Evolutionary conservation across 2,329 filamentous ascomycete species (phyloP).

Genomic region (Cercospora zeae-maydis): DNA sequence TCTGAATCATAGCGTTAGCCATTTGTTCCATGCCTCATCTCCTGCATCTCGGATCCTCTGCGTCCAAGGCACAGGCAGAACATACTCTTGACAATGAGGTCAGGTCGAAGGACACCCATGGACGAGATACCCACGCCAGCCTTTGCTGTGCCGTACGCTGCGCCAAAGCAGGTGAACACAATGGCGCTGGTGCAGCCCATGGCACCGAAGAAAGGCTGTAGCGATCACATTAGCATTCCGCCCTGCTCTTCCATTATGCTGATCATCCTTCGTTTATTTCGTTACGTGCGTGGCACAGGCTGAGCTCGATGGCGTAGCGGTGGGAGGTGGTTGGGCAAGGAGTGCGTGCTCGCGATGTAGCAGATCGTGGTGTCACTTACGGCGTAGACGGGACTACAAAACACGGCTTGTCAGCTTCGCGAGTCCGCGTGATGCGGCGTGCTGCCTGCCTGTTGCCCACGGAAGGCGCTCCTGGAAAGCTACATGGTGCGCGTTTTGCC

Average conservation of each 20-base stretch:
- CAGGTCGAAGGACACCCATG: slow-evolving; percentile 96
- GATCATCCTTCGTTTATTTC: background rate
- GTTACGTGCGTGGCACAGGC: background rate
- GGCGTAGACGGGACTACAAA: slow-evolving; percentile 87
- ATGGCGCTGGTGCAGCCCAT: slow-evolving; percentile 96
- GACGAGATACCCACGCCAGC: slow-evolving; percentile 97
- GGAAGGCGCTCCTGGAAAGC: background rate
- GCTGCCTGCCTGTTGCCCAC: background rate
- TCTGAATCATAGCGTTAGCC: slow-evolving; percentile 53
- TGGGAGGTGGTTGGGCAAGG: slow-evolving; percentile 1
- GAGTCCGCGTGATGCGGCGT: background rate
- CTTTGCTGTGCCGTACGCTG: slow-evolving; percentile 98
- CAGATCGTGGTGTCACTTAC: slow-evolving; percentile 62
- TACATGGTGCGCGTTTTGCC: slow-evolving; percentile 19
- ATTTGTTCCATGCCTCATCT: background rate
- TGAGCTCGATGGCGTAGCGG: background rate
- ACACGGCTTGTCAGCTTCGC: slow-evolving; percentile 27
- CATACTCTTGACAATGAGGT: slow-evolving; percentile 99
- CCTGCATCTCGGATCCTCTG: background rate
- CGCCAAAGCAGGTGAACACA: slow-evolving; percentile 93
- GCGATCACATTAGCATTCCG: slow-evolving; percentile 13
- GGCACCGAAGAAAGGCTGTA: slow-evolving; percentile 86
- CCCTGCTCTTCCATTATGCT: background rate
- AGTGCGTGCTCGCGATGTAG: background rate
- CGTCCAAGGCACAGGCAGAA: slow-evolving; percentile 22